Percentiles rank a stretch among this genome's conserved stretches.
phyloP scores from a whole-genome alignment of 2,329 filamentous ascomycete species.

The Ophiosphaerella narmari region DNA sequence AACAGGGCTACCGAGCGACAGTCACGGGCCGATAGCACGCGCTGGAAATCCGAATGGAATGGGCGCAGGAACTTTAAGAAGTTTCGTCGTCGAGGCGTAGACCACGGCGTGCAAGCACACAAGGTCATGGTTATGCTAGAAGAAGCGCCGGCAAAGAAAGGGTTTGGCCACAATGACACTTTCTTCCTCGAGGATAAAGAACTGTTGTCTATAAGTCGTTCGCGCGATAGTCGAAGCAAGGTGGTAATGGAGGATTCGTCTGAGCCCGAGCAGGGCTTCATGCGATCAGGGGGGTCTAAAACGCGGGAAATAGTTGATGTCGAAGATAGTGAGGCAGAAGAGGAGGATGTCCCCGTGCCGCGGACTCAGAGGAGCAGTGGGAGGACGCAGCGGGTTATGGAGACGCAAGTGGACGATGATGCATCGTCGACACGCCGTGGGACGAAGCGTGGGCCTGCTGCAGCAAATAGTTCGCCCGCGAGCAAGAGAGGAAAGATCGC shows the following conservation, averaged over 20 bases:
- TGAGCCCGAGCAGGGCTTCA: conserved; percentile 37
- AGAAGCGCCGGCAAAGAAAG: conserved; percentile 68
- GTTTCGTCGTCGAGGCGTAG: conserved; percentile 62
- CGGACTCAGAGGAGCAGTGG: conserved; percentile 30
- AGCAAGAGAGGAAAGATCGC: conserved; percentile 32
- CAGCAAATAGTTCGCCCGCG: conserved; percentile 29
- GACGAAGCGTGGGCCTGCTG: conserved; percentile 36
- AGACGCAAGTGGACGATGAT: conserved; percentile 38
- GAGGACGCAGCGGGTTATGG: conserved; percentile 29
- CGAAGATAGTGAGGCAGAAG: conserved; percentile 38
- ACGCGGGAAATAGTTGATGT: conserved; percentile 31
- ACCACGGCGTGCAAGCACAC: conserved; percentile 49
- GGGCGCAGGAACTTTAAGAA: conserved; percentile 95
- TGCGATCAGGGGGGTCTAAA: conserved; percentile 18
- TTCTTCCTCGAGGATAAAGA: conserved; percentile 68
- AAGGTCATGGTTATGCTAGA: conserved; percentile 72
- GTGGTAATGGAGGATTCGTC: conserved; percentile 21
- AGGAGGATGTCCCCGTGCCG: conserved; percentile 23
- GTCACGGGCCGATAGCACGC: conserved; percentile 54
- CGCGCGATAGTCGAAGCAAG: conserved; percentile 14
- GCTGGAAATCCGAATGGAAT: conserved; percentile 91
- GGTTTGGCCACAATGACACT: conserved; percentile 74
- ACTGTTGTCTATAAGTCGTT: conserved; percentile 20
- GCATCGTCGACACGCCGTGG: conserved; percentile 21
- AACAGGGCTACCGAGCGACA: conserved; percentile 24